A percentile compares a stretch with the other conserved stretches of the same genome.
These are phyloP conservation scores for Hyphodiscus hymeniophilus DNA, from an alignment of 495 filamentous ascomycete genomes.

Conservation along the genomic window DNA sequence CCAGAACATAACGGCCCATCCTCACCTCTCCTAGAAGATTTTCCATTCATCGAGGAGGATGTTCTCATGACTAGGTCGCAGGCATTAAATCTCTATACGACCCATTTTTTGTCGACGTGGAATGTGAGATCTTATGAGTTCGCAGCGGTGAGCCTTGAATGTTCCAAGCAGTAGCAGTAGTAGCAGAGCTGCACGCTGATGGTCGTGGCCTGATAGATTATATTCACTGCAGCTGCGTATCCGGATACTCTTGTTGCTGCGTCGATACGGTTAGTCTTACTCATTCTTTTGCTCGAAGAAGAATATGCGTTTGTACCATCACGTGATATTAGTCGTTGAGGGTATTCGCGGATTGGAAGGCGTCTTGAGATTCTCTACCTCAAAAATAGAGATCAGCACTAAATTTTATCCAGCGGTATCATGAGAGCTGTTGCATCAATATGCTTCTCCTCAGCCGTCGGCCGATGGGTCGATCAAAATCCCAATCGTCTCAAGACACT, in stretches of 20 bases:
- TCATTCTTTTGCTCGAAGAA: constrained; percentile 8
- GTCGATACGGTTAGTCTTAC: constrained; percentile 28
- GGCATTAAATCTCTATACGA: constrained; percentile 40
- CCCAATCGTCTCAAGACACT: constrained; percentile 33
- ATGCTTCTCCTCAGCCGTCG: constrained; percentile 32
- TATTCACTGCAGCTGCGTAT: constrained; percentile 52
- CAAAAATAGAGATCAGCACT: no score
- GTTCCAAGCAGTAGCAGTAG: neutral
- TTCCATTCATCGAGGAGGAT: neutral
- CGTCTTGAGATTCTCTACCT: no score
- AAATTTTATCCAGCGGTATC: constrained; percentile 23
- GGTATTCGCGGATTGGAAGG: no score
- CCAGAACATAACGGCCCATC: neutral
- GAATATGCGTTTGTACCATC: neutral
- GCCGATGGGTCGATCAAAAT: constrained; percentile 38
- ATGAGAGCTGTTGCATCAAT: constrained; percentile 30
- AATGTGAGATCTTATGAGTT: constrained; percentile 65
- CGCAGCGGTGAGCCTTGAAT: constrained; percentile 33
- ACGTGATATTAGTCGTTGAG: constrained; percentile 25
- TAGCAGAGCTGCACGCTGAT: constrained; percentile 10
- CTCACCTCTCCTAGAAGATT: neutral
- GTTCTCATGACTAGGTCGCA: constrained; percentile 21
- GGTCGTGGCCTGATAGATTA: constrained; percentile 21
- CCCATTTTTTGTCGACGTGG: constrained; percentile 63
- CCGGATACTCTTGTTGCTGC: constrained; percentile 44